Conservation (phyloP, 2,329 filamentous ascomycete species). For the Shiraia sp. region DNA sequence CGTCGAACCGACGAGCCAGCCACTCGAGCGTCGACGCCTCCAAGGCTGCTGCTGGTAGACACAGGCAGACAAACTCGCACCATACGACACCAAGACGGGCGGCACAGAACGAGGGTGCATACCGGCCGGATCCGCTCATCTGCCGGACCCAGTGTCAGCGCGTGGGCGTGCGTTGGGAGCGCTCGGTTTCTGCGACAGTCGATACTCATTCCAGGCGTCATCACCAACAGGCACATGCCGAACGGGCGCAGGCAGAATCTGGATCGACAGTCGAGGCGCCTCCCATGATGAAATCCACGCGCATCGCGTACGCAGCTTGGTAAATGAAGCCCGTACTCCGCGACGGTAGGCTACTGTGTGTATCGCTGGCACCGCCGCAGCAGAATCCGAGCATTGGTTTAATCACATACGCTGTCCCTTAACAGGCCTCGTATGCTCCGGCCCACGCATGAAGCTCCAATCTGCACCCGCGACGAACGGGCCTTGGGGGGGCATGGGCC, state of each 20-base stretch:
- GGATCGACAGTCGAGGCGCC: conserved; percentile 13
- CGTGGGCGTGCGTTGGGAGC: conserved; percentile 12
- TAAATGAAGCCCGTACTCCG: conserved; percentile 15
- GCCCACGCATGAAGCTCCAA: conserved; percentile 31
- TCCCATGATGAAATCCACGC: conserved; percentile 14
- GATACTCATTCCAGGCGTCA: conserved; percentile 10
- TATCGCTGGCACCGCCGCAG: conserved; percentile 18
- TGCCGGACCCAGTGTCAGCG: conserved; percentile 12
- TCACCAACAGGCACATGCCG: conserved; percentile 8
- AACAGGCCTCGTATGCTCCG: conserved; percentile 25
- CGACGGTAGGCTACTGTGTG: conserved; percentile 20
- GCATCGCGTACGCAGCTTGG: conserved; percentile 14
- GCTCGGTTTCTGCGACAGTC: conserved; percentile 15
- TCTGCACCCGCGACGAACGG: conserved; percentile 33
- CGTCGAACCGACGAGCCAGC: no score
- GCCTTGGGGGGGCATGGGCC: conserved; percentile 26
- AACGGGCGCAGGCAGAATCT: conserved; percentile 12
- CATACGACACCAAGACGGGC: no score
- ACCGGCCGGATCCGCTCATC: conserved; percentile 10
- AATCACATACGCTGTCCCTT: conserved; percentile 17
- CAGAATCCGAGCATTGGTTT: conserved; percentile 25
- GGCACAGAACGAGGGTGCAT: conserved; percentile 17
- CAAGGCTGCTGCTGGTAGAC: no score
- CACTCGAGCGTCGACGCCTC: no score
- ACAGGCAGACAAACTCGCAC: conserved; percentile 15